phyloP scores from a whole-genome alignment of 305 asterid genomes.

The Petunia hybrid region DNA sequence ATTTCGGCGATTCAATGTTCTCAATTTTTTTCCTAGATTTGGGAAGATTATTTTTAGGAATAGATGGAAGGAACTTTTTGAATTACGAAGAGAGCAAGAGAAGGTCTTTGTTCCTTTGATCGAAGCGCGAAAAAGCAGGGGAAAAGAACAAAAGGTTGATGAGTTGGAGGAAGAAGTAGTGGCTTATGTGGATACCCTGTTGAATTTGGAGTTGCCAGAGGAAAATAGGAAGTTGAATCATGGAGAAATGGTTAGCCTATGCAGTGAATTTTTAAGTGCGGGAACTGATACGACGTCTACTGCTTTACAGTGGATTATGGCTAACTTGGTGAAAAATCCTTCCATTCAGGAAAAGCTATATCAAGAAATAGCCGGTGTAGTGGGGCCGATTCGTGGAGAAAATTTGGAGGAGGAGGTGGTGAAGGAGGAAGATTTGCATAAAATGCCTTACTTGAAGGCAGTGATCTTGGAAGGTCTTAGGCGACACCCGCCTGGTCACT shows the following conservation, averaged over 20 bases:
- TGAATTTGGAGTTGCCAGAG: conserved; percentile 26
- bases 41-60: conserved; percentile 55
- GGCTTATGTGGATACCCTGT: conserved; percentile 32
- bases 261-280: conserved; percentile 32
- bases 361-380: conserved; percentile 5
- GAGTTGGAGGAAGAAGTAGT: conserved; percentile 20
- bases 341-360: conserved; percentile 30
- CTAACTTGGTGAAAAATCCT: conserved; percentile 32
- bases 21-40: conserved; percentile 60
- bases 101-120: conserved; percentile 60
- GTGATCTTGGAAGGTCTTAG: conserved; percentile 60
- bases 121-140: conserved; percentile 50
- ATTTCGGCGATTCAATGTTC: conserved; percentile 46
- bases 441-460: no score
- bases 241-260: conserved; percentile 29
- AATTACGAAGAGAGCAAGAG: conserved; percentile 57
- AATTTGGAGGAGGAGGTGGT: conserved; percentile 20
- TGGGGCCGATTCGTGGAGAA: conserved; percentile 63
- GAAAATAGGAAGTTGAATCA: conserved; percentile 25
- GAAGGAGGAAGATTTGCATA: conserved; percentile 51
- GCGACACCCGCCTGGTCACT: conserved; percentile 87
- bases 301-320: conserved; percentile 37
- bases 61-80: conserved; percentile 58
- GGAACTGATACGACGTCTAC: conserved; percentile 34
- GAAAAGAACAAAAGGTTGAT: neutral